These are phyloP conservation scores for Entrophospora sp. DNA, from an alignment of 192 early-diverging fungal genomes.

Conservation along the genomic window DNA sequence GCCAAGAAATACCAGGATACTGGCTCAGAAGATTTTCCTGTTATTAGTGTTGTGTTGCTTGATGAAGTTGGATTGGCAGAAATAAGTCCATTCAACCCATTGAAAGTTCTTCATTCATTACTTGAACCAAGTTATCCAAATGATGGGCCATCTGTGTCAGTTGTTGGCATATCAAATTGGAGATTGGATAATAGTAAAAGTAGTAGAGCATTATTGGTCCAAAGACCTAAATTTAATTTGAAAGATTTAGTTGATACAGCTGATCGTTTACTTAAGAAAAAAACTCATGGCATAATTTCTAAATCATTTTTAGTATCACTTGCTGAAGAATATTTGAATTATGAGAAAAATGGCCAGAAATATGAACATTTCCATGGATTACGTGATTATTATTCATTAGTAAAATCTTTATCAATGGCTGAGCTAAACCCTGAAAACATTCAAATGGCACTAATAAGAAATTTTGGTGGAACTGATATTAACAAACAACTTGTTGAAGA, in stretches of 20 bases:
- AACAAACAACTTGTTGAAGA: not conserved
- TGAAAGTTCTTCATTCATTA: no score
- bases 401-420: not conserved
- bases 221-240: not conserved
- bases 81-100: no score
- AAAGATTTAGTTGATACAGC: conserved; percentile 2
- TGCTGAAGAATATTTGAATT: conserved; percentile 2
- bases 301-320: not conserved
- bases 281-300: not conserved
- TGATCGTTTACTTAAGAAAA: not conserved
- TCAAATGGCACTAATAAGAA: not conserved
- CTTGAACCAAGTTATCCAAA: conserved; percentile 1
- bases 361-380: conserved; percentile 13
- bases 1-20: no score
- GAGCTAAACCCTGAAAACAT: not conserved
- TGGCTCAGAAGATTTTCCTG: no score
- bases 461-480: conserved; percentile 14
- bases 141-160: conserved; percentile 1
- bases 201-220: conserved; percentile 3
- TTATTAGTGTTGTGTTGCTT: no score
- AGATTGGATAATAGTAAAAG: conserved; percentile 9
- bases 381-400: conserved; percentile 1
- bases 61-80: no score
- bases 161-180: conserved; percentile 17
- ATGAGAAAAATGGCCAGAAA: conserved; percentile 13